Base-by-base conservation (phyloP, 2,329 filamentous ascomycete genomes). In the Ilyonectria robusta region DNA sequence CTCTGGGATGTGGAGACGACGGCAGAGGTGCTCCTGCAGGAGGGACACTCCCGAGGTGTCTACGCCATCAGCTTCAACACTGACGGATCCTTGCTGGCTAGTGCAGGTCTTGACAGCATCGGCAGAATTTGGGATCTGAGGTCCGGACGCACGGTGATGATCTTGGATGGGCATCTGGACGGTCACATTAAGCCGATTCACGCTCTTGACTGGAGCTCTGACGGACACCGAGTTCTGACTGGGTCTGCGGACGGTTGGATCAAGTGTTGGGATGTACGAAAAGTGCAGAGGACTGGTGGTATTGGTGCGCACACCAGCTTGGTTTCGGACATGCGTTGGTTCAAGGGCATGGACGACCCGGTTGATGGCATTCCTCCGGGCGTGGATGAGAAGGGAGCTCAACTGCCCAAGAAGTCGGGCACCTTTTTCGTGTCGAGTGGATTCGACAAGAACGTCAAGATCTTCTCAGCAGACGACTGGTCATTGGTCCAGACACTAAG, bases 391-490 rank as follows among this genome's bases (percentile, higher is more conserved):
- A 90, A 92, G 72, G 92, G 91, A n/a, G 87, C 82, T 26, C 87
- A 84, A 67, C 78, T 88, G 53, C 95, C 95, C 11, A 95, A 94
- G 83, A 97, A 94, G 78, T 92, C 94, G 0, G 93, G 95, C 53
- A 97, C 95, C 0, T 98, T 98, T 81, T 92, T 99, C 72, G 92
- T 98, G 3, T 94, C 91, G 3, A 91, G 92, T 73, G 96, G 96
- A 0, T 98, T 98, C 77, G 96, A 99, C 83, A 94, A 93, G 79
- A 95, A 94, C 74, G 92, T 99, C 81, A 97, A 98, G 78, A 88
- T 99, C 72, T 98, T 97, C 82, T 97, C 94, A 7, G 94, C 94
- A 2, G 96, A 99, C 79, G 95, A 99, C 82, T 99, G 96, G 95
- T 92, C 93, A 1, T 83, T 97, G 65, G 90, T 95, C 67, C 97